Evolutionary conservation across 305 asterid genomes (phyloP).

Genomic region (Solanum hybrid): DNA sequence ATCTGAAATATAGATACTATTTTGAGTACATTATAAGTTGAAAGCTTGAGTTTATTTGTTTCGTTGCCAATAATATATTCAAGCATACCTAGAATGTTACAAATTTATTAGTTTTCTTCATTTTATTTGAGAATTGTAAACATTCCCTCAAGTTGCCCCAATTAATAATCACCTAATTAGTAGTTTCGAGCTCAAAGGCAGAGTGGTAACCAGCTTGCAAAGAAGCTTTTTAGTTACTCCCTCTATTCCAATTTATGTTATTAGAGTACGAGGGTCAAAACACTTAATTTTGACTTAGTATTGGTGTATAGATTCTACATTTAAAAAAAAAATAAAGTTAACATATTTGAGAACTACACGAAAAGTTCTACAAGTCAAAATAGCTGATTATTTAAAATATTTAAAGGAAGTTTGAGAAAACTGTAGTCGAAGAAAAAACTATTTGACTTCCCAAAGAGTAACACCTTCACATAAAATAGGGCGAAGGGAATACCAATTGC

Average conservation of each 20-base stretch:
- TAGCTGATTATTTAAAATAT: background rate
- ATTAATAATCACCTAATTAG: background rate
- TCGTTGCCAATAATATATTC: background rate
- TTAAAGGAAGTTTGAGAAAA: background rate
- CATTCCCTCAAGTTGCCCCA: background rate
- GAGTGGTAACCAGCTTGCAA: background rate
- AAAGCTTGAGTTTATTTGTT: background rate
- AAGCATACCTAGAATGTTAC: background rate
- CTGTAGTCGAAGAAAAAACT: background rate
- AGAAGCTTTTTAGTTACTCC: background rate
- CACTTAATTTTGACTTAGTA: background rate
- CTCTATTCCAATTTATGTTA: background rate
- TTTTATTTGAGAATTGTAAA: background rate
- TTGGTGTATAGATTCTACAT: background rate
- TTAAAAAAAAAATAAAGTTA: background rate
- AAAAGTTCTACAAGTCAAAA: background rate
- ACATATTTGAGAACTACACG: background rate
- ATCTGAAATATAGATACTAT: background rate
- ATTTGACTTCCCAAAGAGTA: background rate
- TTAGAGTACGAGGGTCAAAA: background rate
- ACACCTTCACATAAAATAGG: background rate
- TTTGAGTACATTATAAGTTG: conserved; percentile 1
- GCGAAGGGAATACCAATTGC: background rate
- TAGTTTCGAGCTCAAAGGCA: background rate
- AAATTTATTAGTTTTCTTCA: background rate